Percentiles rank a stretch among this genome's conserved stretches.
Conservation (phyloP, 192 early-diverging fungal species). For the Coemansia sp. region DNA sequence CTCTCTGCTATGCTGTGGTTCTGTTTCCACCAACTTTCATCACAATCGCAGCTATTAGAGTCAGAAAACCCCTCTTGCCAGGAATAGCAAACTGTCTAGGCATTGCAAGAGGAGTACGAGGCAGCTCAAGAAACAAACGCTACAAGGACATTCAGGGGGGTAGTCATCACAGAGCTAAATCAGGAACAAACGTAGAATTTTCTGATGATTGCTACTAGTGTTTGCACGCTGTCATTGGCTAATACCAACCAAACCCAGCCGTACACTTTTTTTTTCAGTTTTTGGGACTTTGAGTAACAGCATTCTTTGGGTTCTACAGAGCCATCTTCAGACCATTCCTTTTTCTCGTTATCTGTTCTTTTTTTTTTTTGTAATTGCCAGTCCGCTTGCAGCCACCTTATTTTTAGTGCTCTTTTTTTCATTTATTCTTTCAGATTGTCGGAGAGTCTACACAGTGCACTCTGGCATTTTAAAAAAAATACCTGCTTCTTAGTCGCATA, state of each 20-base stretch:
- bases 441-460: neutral
- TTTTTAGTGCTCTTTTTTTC: neutral
- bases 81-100: too few relatives aligned
- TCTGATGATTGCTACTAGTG: neutral
- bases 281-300: neutral
- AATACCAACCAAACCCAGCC: neutral
- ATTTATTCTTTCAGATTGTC: neutral
- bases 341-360: conserved; percentile 5
- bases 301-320: neutral
- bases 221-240: conserved; percentile 48
- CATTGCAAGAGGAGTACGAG: too few relatives aligned
- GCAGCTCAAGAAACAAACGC: too few relatives aligned
- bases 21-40: too few relatives aligned
- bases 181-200: neutral
- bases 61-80: too few relatives aligned
- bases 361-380: conserved; percentile 2
- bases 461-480: neutral
- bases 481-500: neutral
- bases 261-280: neutral
- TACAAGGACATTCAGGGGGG: too few relatives aligned
- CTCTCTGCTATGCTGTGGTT: too few relatives aligned
- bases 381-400: conserved; percentile 3
- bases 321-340: neutral
- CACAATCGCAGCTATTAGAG: too few relatives aligned
- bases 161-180: neutral